phyloP scores from a whole-genome alignment of 2,329 filamentous ascomycete genomes.

The Alternaria atra region DNA sequence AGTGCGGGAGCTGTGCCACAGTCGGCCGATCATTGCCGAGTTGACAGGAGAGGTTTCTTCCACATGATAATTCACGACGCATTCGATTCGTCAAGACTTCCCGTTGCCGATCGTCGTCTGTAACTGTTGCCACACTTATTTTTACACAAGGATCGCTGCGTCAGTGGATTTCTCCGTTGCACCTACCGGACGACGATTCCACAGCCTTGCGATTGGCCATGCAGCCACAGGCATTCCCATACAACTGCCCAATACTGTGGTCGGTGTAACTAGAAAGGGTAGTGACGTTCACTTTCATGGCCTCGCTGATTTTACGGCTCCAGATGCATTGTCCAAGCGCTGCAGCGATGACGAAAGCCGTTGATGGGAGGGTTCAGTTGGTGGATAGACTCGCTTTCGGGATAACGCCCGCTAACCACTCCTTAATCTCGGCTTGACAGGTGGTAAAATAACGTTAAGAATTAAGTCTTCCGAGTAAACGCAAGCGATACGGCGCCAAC shows the following conservation, averaged over 20 bases:
- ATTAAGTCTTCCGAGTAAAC: slow-evolving; percentile 35
- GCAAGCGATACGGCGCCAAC: slow-evolving; percentile 45
- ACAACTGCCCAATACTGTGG: slow-evolving; percentile 16
- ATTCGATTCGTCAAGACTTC: slow-evolving; percentile 29
- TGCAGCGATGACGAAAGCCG: slow-evolving; percentile 31
- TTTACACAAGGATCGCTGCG: slow-evolving; percentile 29
- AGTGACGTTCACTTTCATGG: slow-evolving; percentile 7
- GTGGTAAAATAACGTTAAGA: slow-evolving; percentile 28
- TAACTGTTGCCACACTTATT: slow-evolving; percentile 46
- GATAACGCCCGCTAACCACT: slow-evolving; percentile 42
- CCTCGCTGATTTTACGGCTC: slow-evolving; percentile 13
- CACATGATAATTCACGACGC: slow-evolving; percentile 41
- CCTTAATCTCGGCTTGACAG: slow-evolving; percentile 51
- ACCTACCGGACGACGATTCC: slow-evolving; percentile 21
- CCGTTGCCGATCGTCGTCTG: slow-evolving; percentile 23
- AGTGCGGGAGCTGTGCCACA: slow-evolving; percentile 28
- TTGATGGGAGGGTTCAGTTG: slow-evolving; percentile 20
- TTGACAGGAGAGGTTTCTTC: slow-evolving; percentile 26
- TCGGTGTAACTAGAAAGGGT: slow-evolving; percentile 16
- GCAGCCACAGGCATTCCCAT: slow-evolving; percentile 6
- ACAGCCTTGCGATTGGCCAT: slow-evolving; percentile 24
- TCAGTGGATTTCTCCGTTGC: slow-evolving; percentile 26
- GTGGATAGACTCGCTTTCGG: slow-evolving; percentile 27
- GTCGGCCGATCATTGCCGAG: slow-evolving; percentile 28
- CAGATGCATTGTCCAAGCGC: slow-evolving; percentile 24